These are phyloP conservation scores for Lenwebbia sp. DNA, from an alignment of 345 rosid species.

Conservation along the genomic window DNA sequence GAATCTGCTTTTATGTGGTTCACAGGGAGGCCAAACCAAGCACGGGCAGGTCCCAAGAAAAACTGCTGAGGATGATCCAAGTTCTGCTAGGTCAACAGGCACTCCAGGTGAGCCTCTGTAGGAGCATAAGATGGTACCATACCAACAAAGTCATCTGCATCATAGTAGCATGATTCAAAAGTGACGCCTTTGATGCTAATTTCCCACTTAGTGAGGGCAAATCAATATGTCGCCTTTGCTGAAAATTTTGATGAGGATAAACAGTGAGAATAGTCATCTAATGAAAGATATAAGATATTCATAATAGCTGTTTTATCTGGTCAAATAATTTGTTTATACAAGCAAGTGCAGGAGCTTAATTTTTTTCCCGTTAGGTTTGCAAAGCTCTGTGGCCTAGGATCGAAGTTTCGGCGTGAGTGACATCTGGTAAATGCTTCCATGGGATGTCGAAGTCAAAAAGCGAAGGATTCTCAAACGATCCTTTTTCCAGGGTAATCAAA, in stretches of 20 bases:
- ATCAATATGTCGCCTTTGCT: background rate
- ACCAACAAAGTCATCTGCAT: background rate
- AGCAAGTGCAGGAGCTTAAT: background rate
- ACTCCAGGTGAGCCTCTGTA: constrained; percentile 11
- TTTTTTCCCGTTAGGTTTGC: background rate
- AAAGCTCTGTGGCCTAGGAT: background rate
- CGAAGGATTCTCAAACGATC: background rate
- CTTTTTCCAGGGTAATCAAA: background rate
- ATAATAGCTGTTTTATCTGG: background rate
- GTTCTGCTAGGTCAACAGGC: constrained; percentile 13
- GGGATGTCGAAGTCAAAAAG: background rate
- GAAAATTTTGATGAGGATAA: background rate
- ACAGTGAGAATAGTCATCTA: background rate
- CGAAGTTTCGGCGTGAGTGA: background rate
- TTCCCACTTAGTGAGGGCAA: background rate
- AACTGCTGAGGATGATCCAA: constrained; percentile 31
- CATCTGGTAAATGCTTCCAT: background rate
- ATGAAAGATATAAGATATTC: background rate
- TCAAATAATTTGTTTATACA: background rate
- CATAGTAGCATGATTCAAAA: background rate
- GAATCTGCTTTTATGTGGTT: background rate
- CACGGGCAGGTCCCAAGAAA: constrained; percentile 25
- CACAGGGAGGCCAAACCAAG: constrained; percentile 43
- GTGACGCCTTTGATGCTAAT: background rate
- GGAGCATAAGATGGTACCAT: background rate